phyloP scores from a whole-genome alignment of 163 green algal species.

The Dunaliella salina region DNA sequence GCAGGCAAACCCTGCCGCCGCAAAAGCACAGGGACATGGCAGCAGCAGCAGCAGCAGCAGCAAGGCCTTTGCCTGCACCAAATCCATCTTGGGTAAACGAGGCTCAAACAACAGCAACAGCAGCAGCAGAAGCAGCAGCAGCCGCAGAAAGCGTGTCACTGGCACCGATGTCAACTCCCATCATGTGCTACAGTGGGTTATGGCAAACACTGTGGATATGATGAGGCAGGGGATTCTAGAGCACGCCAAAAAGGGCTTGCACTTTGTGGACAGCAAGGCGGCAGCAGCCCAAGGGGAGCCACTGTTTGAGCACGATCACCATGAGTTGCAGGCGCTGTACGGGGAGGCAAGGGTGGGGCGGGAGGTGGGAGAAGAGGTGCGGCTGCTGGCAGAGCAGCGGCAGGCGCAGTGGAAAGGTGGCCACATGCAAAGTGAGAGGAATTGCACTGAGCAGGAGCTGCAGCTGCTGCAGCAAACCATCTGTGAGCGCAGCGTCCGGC shows the following conservation, averaged over 20 bases:
- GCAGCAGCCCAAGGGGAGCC: constrained; percentile 14
- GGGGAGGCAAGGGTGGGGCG: constrained; percentile 10
- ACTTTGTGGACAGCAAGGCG: constrained; percentile 28
- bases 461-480: constrained; percentile 8
- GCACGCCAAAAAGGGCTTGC: constrained; percentile 16
- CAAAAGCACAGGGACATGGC: not conserved
- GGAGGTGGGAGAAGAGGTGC: constrained; percentile 13
- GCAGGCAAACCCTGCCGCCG: not conserved
- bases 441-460: constrained; percentile 8
- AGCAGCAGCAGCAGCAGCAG: not conserved
- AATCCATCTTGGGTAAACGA: no score
- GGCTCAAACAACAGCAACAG: not conserved
- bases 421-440: constrained; percentile 6
- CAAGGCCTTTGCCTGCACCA: not conserved
- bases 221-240: constrained; percentile 15
- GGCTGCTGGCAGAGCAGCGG: not conserved
- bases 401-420: not conserved
- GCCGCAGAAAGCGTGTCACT: not conserved
- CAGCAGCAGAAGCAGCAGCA: not conserved
- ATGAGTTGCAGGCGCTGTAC: constrained; percentile 42
- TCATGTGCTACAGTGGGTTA: constrained; percentile 54
- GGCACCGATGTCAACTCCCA: constrained; percentile 3
- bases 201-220: constrained; percentile 51
- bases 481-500: not conserved
- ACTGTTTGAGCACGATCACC: constrained; percentile 38